A percentile compares a stretch with the other conserved stretches of the same genome.
phyloP scores from a whole-genome alignment of 495 filamentous ascomycete genomes.

The Aspergillus hancockii region DNA sequence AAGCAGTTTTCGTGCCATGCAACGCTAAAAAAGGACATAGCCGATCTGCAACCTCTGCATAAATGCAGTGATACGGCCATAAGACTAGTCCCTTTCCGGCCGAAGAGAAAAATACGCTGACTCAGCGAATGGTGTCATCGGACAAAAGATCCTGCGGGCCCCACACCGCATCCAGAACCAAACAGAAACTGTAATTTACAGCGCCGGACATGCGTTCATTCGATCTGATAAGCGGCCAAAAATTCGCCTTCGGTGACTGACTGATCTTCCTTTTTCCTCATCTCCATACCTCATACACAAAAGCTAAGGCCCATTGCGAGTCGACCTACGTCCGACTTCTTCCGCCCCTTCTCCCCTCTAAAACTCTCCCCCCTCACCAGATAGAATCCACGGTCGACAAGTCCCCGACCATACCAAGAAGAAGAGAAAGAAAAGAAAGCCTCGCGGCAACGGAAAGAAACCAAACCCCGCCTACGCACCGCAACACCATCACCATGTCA shows the following conservation, averaged over 20 bases:
- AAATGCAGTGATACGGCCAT: too few relatives aligned
- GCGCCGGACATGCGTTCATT: conserved; percentile 8
- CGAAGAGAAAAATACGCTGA: background rate
- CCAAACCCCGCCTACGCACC: conserved; percentile 15
- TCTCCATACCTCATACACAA: conserved; percentile 1
- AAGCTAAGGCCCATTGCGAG: background rate
- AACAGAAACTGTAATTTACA: background rate
- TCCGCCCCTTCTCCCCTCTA: conserved; percentile 2
- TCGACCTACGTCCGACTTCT: background rate
- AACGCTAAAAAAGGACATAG: too few relatives aligned
- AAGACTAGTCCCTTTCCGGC: too few relatives aligned
- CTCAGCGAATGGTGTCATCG: conserved; percentile 8
- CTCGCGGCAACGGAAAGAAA: background rate
- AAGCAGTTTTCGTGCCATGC: too few relatives aligned
- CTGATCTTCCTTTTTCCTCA: conserved; percentile 6
- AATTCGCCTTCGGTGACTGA: conserved; percentile 17
- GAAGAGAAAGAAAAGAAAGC: background rate
- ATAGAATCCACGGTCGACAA: conserved; percentile 9
- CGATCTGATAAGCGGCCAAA: conserved; percentile 29
- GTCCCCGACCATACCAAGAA: conserved; percentile 1
- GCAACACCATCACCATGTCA: conserved; percentile 54
- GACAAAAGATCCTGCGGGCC: conserved; percentile 2
- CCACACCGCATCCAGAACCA: background rate
- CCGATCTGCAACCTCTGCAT: too few relatives aligned
- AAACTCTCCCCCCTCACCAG: background rate